Conservation (phyloP, 2,329 filamentous ascomycete genomes). For the Botryotinia narcissicola region DNA sequence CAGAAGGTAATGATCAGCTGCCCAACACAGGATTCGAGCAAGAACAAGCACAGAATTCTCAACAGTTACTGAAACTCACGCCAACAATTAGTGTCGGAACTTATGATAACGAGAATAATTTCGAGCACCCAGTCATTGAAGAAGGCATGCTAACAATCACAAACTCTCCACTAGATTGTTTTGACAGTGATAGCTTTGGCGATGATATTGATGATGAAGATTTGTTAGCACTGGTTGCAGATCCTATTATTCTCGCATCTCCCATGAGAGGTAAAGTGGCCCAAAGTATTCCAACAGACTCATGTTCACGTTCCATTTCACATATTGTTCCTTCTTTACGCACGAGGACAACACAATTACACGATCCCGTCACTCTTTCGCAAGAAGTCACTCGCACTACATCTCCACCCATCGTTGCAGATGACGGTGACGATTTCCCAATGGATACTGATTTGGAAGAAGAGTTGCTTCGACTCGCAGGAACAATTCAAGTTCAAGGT, state of each 20-base stretch:
- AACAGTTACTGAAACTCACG: neutral
- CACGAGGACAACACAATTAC: neutral
- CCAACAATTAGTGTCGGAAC: neutral
- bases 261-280: neutral
- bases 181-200: conserved; percentile 27
- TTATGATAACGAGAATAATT: conserved; percentile 6
- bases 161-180: neutral
- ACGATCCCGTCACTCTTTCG: neutral
- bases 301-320: neutral
- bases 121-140: conserved; percentile 21
- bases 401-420: neutral
- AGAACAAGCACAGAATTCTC: neutral
- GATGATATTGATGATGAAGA: conserved; percentile 34
- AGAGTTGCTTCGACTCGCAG: conserved; percentile 31
- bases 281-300: neutral
- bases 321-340: neutral
- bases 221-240: conserved; percentile 26
- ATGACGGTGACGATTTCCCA: conserved; percentile 32
- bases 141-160: neutral
- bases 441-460: conserved; percentile 32
- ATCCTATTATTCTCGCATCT: conserved; percentile 13
- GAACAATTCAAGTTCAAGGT: conserved; percentile 2
- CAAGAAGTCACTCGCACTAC: neutral
- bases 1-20: neutral
- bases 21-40: neutral